Percentiles rank a stretch among this genome's conserved stretches.
phyloP scores from a whole-genome alignment of 106 monocot species.

The Agapanthus africanus region DNA sequence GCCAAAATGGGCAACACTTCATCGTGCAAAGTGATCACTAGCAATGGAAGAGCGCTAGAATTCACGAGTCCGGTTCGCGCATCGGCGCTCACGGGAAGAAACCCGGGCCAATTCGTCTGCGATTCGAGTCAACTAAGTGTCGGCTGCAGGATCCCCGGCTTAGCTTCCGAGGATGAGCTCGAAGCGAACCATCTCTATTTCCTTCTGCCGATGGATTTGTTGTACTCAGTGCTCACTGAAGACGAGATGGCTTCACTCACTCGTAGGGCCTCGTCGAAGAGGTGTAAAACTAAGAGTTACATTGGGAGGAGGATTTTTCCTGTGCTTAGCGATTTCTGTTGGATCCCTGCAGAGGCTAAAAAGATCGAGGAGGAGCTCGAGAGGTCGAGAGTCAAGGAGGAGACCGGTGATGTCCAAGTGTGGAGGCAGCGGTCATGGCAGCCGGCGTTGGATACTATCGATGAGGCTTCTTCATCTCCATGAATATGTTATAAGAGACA shows the following conservation, averaged over 20 bases:
- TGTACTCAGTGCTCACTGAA: slow-evolving; percentile 78
- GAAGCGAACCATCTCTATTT: slow-evolving; percentile 38
- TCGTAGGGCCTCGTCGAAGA: neutral
- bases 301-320: slow-evolving; percentile 24
- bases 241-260: slow-evolving; percentile 48
- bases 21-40: slow-evolving; percentile 24
- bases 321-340: slow-evolving; percentile 33
- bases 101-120: slow-evolving; percentile 53
- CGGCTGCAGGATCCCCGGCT: slow-evolving; percentile 42
- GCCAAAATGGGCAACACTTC: slow-evolving; percentile 39
- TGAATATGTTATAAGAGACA: neutral
- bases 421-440: slow-evolving; percentile 31
- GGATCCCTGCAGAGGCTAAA: slow-evolving; percentile 17
- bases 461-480: no score
- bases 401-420: neutral
- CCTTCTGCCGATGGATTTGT: slow-evolving; percentile 66
- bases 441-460: slow-evolving; percentile 63
- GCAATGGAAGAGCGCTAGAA: slow-evolving; percentile 25
- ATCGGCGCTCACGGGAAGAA: slow-evolving; percentile 38
- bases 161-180: slow-evolving; percentile 39
- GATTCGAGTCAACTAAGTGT: slow-evolving; percentile 42
- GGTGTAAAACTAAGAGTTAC: neutral
- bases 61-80: slow-evolving; percentile 20
- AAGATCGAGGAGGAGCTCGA: neutral
- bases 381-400: neutral